A percentile compares a stretch with the other conserved stretches of the same genome.
phyloP scores from a whole-genome alignment of 768 basidiomycete species.

The Termitomyces titanicus region DNA sequence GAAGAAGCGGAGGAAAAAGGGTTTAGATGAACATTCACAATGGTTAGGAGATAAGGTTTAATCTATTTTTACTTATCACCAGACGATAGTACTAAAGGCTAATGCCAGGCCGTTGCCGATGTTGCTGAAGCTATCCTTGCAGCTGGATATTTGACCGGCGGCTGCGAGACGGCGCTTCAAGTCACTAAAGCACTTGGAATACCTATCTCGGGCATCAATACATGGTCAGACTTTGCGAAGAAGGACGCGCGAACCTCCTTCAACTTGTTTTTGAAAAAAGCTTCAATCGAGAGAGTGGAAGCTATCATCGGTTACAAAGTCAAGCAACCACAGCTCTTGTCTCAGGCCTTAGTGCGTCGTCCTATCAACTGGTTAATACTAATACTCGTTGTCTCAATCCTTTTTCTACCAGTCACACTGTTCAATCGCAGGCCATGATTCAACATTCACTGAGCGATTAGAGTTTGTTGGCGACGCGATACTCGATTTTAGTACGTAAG shows the following conservation, averaged over 20 bases:
- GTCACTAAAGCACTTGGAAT: constrained; percentile 63
- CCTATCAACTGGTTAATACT: background rate
- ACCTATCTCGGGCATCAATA: constrained; percentile 57
- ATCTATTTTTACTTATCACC: background rate
- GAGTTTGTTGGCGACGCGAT: constrained; percentile 88
- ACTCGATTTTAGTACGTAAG: constrained; percentile 69
- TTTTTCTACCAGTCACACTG: constrained; percentile 56
- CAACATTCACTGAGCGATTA: constrained; percentile 66
- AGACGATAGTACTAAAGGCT: background rate
- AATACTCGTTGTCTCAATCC: background rate
- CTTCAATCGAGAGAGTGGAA: constrained; percentile 56
- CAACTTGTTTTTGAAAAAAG: constrained; percentile 39
- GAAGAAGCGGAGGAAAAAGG: constrained; percentile 33
- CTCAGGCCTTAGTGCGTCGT: constrained; percentile 65
- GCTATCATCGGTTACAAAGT: constrained; percentile 61
- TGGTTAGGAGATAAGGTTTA: constrained; percentile 78
- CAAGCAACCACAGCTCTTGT: constrained; percentile 56
- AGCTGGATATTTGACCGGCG: constrained; percentile 75
- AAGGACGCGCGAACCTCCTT: constrained; percentile 44
- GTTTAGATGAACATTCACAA: constrained; percentile 30
- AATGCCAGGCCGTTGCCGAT: constrained; percentile 69
- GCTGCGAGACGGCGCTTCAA: constrained; percentile 60
- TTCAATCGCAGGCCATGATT: constrained; percentile 52
- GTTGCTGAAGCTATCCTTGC: constrained; percentile 84
- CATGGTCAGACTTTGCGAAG: constrained; percentile 69